Evolutionary conservation across 2,329 filamentous ascomycete species (phyloP), one percentile per base, ranked within the genome.

Genomic region (Aulographum hederae): DNA sequence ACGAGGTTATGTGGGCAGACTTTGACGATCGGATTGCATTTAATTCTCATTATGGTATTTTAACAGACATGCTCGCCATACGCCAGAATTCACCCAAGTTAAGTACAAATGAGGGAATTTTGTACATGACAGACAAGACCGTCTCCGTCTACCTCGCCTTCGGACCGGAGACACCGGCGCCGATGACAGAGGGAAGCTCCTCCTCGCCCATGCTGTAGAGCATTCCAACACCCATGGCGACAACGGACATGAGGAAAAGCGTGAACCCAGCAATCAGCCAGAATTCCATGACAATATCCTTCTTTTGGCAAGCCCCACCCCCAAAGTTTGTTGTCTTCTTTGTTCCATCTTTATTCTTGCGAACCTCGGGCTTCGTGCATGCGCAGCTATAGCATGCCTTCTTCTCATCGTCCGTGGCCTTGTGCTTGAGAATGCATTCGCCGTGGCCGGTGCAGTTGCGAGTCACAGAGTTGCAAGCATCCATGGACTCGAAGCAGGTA

Each of bases 111-210:
- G n/a, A n/a, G n/a, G n/a, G n/a, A n/a, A n/a, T n/a, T n/a, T n/a
- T n/a, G n/a, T n/a, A n/a, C n/a, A n/a, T n/a, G n/a, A n/a, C n/a
- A n/a, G n/a, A n/a, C n/a, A n/a, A n/a, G n/a, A n/a, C n/a, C n/a
- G n/a, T n/a, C n/a, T n/a, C n/a, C n/a, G n/a, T n/a, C n/a, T 25
- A 62, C 43, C 61, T 58, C 35, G 46, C 41, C 31, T 50, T 82
- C 20, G 73, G 65, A 36, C 73, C 69, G 40, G 77, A 79, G 23
- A 98, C 86, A 39, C 89, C 89, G 30, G 89, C 89, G n/a, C 84
- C 82, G 52, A 98, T 85, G 6, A 98, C 86, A 43, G 84, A 84
- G 0, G 89, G 89, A 40, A 95, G 62, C 56, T 84, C 78, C 60
- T 92, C 74, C 51, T 78, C 70, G 20, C 86, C 89, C 46, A 95